Evolutionary conservation across 2,329 filamentous ascomycete genomes (phyloP).

Genomic region (Pseudogymnoascus sp.): DNA sequence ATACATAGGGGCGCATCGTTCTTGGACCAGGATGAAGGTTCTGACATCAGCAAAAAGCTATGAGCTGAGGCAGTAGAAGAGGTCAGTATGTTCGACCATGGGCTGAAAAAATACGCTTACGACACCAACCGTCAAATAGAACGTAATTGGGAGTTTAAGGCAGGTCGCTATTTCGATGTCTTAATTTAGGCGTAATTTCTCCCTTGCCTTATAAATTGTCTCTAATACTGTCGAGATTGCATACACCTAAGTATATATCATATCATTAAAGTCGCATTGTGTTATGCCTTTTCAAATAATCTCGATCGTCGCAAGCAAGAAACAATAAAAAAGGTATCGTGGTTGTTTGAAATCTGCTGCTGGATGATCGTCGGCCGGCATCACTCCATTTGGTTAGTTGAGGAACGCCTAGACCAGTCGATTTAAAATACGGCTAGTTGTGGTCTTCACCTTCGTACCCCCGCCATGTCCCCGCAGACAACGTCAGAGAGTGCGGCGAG

Average conservation of each 20-base stretch:
- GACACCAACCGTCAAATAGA: not conserved
- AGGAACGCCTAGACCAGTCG: not conserved
- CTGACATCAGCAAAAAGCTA: not conserved
- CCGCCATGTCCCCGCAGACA: not conserved
- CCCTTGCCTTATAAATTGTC: too few relatives aligned
- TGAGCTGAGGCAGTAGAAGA: not conserved
- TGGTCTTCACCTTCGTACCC: not conserved
- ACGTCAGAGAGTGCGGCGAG: not conserved
- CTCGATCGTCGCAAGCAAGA: not conserved
- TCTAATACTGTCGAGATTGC: too few relatives aligned
- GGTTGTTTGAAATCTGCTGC: not conserved
- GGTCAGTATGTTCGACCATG: not conserved
- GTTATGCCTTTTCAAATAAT: not conserved
- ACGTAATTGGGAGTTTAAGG: not conserved
- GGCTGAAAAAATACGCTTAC: not conserved
- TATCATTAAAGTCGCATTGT: not conserved
- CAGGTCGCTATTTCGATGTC: too few relatives aligned
- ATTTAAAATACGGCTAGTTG: not conserved
- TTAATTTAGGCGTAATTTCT: too few relatives aligned
- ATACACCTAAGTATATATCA: not conserved
- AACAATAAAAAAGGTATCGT: not conserved
- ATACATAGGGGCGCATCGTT: not conserved
- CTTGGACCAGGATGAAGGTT: not conserved
- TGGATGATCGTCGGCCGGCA: not conserved
- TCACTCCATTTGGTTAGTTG: not conserved